Percentiles rank a stretch among this genome's conserved stretches.
Evolutionary conservation across 306 rosid species (phyloP).

Genomic region (Cajanus cajan): DNA sequence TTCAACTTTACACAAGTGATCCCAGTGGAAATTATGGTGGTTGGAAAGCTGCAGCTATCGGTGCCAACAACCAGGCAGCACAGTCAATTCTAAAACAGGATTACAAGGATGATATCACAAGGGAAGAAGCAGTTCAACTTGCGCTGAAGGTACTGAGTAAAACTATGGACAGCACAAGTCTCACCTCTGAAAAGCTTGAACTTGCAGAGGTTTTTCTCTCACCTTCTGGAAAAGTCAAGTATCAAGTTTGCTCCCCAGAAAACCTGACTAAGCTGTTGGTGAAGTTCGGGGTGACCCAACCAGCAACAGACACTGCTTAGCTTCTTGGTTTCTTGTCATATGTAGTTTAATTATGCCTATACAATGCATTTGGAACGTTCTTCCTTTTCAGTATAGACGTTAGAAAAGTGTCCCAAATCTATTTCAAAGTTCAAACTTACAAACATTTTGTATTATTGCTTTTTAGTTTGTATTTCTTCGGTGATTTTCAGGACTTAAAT

Average conservation of each 20-base stretch:
- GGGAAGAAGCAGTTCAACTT: constrained; percentile 58
- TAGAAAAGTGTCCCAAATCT: neutral
- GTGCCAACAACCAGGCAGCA: constrained; percentile 58
- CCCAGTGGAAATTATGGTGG: constrained; percentile 61
- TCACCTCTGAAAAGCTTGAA: constrained; percentile 53
- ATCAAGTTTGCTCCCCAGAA: constrained; percentile 51
- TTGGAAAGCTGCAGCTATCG: constrained; percentile 56
- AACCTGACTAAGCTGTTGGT: constrained; percentile 47
- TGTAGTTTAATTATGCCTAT: constrained; percentile 14
- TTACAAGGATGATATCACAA: constrained; percentile 52
- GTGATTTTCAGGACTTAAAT: neutral
- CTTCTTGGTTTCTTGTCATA: constrained; percentile 12
- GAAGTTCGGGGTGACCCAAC: constrained; percentile 51
- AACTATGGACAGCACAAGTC: constrained; percentile 56
- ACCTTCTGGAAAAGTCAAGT: constrained; percentile 50
- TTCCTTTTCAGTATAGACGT: constrained; percentile 19
- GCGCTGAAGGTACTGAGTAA: constrained; percentile 50
- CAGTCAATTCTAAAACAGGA: constrained; percentile 56
- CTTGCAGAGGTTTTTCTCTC: constrained; percentile 52
- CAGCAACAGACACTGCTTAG: constrained; percentile 48
- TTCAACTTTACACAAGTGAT: constrained; percentile 54
- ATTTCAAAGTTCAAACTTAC: constrained; percentile 1
- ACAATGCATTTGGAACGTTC: neutral
- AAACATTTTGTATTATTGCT: constrained; percentile 18
- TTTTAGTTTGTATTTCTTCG: neutral